Percentiles rank a stretch among this genome's conserved stretches.
Conservation (phyloP, 352 stramenopile genomes). For the Phytophthora sp. region DNA sequence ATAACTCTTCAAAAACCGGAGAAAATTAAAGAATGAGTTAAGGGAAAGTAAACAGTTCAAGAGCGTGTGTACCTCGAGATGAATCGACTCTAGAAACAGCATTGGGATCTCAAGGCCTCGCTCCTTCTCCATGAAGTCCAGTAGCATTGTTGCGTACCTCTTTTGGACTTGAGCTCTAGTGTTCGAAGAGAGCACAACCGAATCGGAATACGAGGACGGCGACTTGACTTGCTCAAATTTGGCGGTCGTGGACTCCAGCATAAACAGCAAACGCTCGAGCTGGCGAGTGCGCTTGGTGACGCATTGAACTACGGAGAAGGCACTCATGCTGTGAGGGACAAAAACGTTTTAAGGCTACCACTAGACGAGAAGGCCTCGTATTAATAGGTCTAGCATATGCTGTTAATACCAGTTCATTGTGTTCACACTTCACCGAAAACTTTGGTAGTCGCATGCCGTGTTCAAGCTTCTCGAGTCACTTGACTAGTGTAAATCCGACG, state of each 20-base stretch:
- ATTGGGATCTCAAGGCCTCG: constrained; percentile 5
- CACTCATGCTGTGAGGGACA: constrained; percentile 11
- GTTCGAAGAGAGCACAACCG: not conserved
- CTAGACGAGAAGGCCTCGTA: not conserved
- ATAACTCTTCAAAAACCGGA: constrained; percentile 19
- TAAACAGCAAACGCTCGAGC: constrained; percentile 39
- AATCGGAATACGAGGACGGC: not conserved
- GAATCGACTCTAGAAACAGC: constrained; percentile 28
- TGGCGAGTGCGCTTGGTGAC: constrained; percentile 38
- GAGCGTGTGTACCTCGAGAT: constrained; percentile 29
- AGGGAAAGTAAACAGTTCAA: not conserved
- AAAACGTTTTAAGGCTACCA: no score
- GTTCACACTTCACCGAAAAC: no score
- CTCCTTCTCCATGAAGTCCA: constrained; percentile 35
- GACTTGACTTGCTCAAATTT: constrained; percentile 28
- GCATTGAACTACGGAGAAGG: constrained; percentile 40
- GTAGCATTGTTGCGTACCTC: constrained; percentile 34
- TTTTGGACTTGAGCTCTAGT: constrained; percentile 20
- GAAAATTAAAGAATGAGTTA: not conserved
- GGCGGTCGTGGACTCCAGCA: constrained; percentile 33
- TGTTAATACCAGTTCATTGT: not conserved
- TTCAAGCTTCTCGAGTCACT: no score
- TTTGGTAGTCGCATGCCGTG: constrained; percentile 3
- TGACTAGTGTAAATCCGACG: no score
- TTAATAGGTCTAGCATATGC: constrained; percentile 8